These are phyloP conservation scores for Sporobolus alterniflorus DNA, from an alignment of 202 grass and related monocot genomes.

Conservation along the genomic window DNA sequence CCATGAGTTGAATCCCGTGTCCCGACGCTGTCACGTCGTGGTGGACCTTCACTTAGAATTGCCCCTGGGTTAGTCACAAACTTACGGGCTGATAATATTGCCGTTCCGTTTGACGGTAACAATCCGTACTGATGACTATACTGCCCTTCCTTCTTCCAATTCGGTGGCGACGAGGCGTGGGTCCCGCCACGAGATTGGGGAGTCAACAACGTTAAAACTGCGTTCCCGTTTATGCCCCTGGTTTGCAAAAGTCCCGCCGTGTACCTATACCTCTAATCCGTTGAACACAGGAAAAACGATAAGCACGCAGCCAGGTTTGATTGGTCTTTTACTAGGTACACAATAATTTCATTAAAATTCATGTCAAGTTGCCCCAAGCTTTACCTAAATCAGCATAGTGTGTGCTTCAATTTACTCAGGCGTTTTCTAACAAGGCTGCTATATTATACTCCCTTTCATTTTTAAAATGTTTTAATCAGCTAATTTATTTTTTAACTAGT, in stretches of 20 bases:
- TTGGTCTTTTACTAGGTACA: no score
- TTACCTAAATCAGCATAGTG: no score
- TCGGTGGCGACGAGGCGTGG: not conserved
- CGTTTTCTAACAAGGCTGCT: no score
- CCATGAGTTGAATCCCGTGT: conserved; percentile 29
- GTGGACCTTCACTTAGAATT: not conserved
- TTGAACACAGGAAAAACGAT: not conserved
- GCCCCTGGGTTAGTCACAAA: not conserved
- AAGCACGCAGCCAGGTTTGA: not conserved
- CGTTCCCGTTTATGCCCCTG: conserved; percentile 15
- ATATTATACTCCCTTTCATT: no score
- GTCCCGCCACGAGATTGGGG: not conserved
- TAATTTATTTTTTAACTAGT: no score
- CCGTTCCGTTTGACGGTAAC: not conserved
- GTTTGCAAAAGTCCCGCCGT: not conserved
- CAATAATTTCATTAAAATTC: no score
- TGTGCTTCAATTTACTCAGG: no score
- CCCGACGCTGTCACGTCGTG: not conserved
- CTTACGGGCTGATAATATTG: not conserved
- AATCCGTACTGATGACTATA: not conserved
- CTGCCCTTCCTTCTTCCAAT: conserved; percentile 15
- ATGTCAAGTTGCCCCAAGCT: no score
- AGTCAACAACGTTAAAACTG: not conserved
- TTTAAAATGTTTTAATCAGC: no score
- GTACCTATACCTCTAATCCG: no score